Percentiles rank a stretch among this genome's conserved stretches.
These are phyloP conservation scores for Teratosphaeria epicoccoides DNA, from an alignment of 2,329 filamentous ascomycete species.

Conservation along the genomic window DNA sequence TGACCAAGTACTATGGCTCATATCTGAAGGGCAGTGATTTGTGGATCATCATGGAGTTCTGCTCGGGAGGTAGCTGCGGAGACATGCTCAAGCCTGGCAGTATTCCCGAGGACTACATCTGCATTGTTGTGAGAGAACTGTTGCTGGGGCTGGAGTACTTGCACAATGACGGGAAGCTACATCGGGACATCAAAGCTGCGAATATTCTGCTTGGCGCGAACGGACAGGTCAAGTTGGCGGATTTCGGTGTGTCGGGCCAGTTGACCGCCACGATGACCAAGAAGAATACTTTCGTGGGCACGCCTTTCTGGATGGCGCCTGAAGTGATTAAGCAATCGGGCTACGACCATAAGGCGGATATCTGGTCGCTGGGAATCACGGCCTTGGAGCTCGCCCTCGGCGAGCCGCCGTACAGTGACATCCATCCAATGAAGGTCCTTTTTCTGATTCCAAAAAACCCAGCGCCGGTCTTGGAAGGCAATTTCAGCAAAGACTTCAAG, in stretches of 20 bases:
- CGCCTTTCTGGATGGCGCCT: slow-evolving; percentile 98
- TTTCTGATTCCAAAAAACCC: slow-evolving; percentile 95
- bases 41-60: slow-evolving; percentile 99
- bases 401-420: slow-evolving; percentile 89
- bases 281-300: slow-evolving; percentile 98
- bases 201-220: slow-evolving; percentile 83
- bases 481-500: slow-evolving; percentile 40
- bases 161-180: slow-evolving; percentile 89
- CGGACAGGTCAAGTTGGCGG: slow-evolving; percentile 91
- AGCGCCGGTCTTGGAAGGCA: slow-evolving; percentile 57
- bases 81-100: slow-evolving; percentile 90
- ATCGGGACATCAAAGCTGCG: slow-evolving; percentile 96
- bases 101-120: slow-evolving; percentile 91
- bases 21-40: slow-evolving; percentile 92
- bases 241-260: slow-evolving; percentile 95
- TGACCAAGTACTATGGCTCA: slow-evolving; percentile 95
- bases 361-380: slow-evolving; percentile 94
- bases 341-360: slow-evolving; percentile 95
- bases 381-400: slow-evolving; percentile 84
- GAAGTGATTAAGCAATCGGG: slow-evolving; percentile 98
- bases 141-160: slow-evolving; percentile 85
- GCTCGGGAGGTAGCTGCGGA: slow-evolving; percentile 88
- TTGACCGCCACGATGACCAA: slow-evolving; percentile 97
- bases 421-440: slow-evolving; percentile 96
- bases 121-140: slow-evolving; percentile 85